These are phyloP conservation scores for Mortierella antarctica DNA, from an alignment of 192 early-diverging fungal genomes.

Conservation along the genomic window DNA sequence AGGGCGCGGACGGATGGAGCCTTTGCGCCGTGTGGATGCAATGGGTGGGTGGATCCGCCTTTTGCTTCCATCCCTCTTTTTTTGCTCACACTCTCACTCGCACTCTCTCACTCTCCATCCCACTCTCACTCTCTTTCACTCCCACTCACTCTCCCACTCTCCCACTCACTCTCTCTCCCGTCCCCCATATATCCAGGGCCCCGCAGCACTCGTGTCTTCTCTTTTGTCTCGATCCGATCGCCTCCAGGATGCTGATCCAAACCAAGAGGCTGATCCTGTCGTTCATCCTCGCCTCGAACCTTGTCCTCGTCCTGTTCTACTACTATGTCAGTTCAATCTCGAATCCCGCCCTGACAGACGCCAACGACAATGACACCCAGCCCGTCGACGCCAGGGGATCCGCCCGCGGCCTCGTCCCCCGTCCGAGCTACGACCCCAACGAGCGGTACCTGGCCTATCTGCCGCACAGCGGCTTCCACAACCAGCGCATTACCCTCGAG, in stretches of 20 bases:
- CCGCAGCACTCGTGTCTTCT: not conserved
- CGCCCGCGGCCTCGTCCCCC: slow-evolving; percentile 28
- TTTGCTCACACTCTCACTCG: not conserved
- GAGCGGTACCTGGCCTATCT: slow-evolving; percentile 67
- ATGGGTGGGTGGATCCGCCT: not conserved
- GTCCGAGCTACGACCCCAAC: slow-evolving; percentile 19
- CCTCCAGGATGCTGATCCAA: slow-evolving; percentile 29
- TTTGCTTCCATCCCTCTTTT: not conserved
- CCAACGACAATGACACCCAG: not conserved
- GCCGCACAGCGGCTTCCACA: slow-evolving; percentile 66
- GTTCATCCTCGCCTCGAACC: slow-evolving; percentile 23
- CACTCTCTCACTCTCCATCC: not conserved
- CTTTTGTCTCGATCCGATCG: not conserved
- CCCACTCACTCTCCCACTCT: not conserved
- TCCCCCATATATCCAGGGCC: not conserved
- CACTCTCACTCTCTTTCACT: not conserved
- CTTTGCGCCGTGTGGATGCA: not conserved
- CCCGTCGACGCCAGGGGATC: not conserved
- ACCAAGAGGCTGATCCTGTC: slow-evolving; percentile 32
- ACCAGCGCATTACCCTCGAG: slow-evolving; percentile 66
- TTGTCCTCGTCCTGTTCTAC: slow-evolving; percentile 33
- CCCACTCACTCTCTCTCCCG: not conserved
- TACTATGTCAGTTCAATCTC: slow-evolving; percentile 30
- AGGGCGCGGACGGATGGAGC: no score
- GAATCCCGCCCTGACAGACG: not conserved